Evolutionary conservation across 1,284 basidiomycete species (phyloP), one percentile per base, ranked within the genome.

Genomic region (Cerioporus squamosus): DNA sequence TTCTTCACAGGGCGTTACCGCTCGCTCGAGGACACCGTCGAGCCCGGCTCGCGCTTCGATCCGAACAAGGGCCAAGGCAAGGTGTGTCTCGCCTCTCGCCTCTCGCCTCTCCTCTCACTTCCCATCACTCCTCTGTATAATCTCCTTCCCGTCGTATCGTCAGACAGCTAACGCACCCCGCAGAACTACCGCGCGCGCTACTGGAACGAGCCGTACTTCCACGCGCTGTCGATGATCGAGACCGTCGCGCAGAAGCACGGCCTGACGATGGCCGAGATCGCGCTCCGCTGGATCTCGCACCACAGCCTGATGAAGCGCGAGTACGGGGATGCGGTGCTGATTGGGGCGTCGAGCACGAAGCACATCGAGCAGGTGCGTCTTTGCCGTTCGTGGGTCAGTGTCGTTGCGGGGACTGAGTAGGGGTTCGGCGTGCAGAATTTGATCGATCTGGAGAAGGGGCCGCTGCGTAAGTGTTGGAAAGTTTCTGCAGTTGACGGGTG

Each of bases 361-460:
- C 82, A 84, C 61, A 79, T 84, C 54, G 75, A 83, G 65, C 72
- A 80, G 72, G 79, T 77, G 47, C 33, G 51, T 53, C 12, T 4
- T 48, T 26, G n/a, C 17, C 44, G 18, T 22, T 9, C 1, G 8
- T 26, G 10, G 14, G 7, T 22, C 15, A 14, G 15, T 20, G 20
- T 2, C 7, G 22, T 10, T 55, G 33, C 3, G 22, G 20, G n/a
- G 23, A 44, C 17, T 14, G 31, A n/a, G 2, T 22, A 9, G 33
- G 33, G 33, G 31, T n/a, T n/a, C n/a, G 59, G 26, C 8, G 26
- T 8, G 26, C 26, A 82, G 79, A 86, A 85, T 61, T 64, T 85
- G 44, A 26, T 75, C 22, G 83, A 85, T 62, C 68, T 85, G 20
- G 83, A 85, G 70, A 85, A 86, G 64, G 83, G 82, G 0, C 82